Base-by-base conservation (phyloP, 768 basidiomycete species). In the Tremella mesenterica region DNA sequence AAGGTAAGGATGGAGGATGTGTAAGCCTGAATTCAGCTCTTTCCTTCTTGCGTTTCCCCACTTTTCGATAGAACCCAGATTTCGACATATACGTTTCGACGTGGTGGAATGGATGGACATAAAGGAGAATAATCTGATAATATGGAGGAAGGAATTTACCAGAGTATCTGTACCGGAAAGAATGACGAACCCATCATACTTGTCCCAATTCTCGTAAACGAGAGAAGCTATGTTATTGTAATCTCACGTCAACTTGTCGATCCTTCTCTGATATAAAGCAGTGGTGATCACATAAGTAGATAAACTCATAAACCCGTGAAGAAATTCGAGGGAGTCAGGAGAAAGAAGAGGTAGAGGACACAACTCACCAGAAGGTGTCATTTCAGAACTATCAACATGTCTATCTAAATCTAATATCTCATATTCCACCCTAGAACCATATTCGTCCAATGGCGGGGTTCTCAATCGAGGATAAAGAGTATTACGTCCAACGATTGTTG, bases 81-180 rank as follows among this genome's bases (percentile, higher is more conserved):
- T n/a, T n/a, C n/a, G n/a, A n/a, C n/a, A n/a, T n/a, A n/a, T n/a
- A n/a, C n/a, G n/a, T n/a, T n/a, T n/a, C n/a, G n/a, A n/a, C n/a
- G n/a, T 36, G 33, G 33, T 10, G 33, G n/a, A 36, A 36, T 10
- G n/a, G 10, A 43, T 20, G n/a, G 18, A 43, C 18, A 43, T 8
- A 43, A 20, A 20, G 18, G 18, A n/a, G 41, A 7, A 10, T 25
- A 43, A 18, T 36, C 8, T 20, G 18, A 43, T 10, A 30, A 16
- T 4, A 16, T 23, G 23, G 3, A 44, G 2, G 20, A 52, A 2
- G 16, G 23, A 50, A 56, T 58, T 57, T 20, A 65, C 65, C 25
- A 69, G 53, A n/a, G 67, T 69, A 48, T 69, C 67, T 5, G 67
- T 69, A 6, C 67, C 67, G n/a, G 61, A 64, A 18, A 69, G 57